Base-by-base conservation (phyloP, 179 eudicot species). In the Silene vulgaris region DNA sequence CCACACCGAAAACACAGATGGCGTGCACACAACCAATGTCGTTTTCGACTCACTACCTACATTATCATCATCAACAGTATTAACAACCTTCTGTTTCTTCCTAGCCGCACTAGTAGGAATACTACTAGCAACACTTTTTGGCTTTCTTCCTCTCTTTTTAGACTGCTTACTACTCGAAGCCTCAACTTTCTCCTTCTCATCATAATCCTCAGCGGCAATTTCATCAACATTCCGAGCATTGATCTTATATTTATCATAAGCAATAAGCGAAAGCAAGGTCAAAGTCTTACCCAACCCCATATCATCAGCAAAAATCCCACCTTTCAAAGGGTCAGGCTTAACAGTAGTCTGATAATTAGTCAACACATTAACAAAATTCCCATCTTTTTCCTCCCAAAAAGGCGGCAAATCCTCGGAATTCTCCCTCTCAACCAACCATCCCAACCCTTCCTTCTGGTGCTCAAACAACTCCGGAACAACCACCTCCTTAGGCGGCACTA, bases 221-320 rank as follows among this genome's bases (percentile, higher is more conserved):
- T 70, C 71, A 60, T 50, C 86, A 32, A 57, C 71, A 77, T 63
- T 63, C 74, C 57, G 60, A 71, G 8, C 11, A 64, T 65, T 30
- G 54, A n/a, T 2, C 43, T 86, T 88, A 83, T 92, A 14, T 57
- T 88, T 90, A 85, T 92, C 97, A 65, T 81, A 85, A 23, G 97
- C 95, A 79, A 95, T 87, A 76, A 95, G 86, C 75, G 97, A 92
- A 48, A 94, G 90, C 43, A 94, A 78, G 2, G 97, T 92, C 16
- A 94, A 85, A 32, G 98, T 92, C 80, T 94, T 95, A 50, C 99
- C 99, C 82, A 95, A 83, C 45, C 99, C 99, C 99, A 95, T 95
- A 72, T 92, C 97, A 78, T 95, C 99, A 0, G 99, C 99, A 5
- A 95, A 92, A 66, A 95, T 92, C 71, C 99, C 99, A 77, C 99